These are phyloP conservation scores for Litsea cubeba DNA, from an alignment of 164 flowering plant species.

Conservation along the genomic window DNA sequence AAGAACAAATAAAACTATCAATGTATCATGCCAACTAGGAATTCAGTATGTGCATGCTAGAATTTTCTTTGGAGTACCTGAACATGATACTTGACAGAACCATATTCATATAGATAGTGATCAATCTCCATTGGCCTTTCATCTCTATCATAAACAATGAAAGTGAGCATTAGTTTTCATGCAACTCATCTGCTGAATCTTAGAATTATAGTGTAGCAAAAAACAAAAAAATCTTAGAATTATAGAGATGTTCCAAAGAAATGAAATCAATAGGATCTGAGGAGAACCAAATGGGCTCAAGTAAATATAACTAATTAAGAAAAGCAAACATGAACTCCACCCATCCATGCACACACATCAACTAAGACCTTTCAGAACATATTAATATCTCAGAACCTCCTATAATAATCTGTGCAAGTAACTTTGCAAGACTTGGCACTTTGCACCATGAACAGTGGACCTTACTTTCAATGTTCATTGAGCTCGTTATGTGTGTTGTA, in stretches of 20 bases:
- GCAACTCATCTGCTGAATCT: neutral
- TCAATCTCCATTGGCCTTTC: slow-evolving; percentile 58
- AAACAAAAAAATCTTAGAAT: neutral
- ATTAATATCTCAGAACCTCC: too few species aligned
- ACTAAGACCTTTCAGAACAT: too few species aligned
- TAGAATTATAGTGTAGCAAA: neutral
- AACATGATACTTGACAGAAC: slow-evolving; percentile 72
- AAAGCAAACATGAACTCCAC: too few species aligned
- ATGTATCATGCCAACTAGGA: neutral
- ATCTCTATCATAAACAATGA: slow-evolving; percentile 34
- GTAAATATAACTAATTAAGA: too few species aligned
- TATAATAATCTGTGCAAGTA: too few species aligned
- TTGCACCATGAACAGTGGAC: too few species aligned
- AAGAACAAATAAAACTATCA: neutral
- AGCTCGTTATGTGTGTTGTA: too few species aligned
- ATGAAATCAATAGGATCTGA: neutral
- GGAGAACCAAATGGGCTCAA: neutral
- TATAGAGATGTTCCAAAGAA: neutral
- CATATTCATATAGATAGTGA: slow-evolving; percentile 75
- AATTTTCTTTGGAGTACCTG: slow-evolving; percentile 39
- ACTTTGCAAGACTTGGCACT: too few species aligned
- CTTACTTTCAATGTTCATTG: too few species aligned
- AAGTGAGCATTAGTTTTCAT: neutral
- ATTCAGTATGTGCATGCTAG: too few species aligned
- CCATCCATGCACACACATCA: too few species aligned